A percentile compares a stretch with the other conserved stretches of the same genome.
Evolutionary conservation across 78 protist genomes (phyloP).

Genomic region (Dictyostelium firmibasis): DNA sequence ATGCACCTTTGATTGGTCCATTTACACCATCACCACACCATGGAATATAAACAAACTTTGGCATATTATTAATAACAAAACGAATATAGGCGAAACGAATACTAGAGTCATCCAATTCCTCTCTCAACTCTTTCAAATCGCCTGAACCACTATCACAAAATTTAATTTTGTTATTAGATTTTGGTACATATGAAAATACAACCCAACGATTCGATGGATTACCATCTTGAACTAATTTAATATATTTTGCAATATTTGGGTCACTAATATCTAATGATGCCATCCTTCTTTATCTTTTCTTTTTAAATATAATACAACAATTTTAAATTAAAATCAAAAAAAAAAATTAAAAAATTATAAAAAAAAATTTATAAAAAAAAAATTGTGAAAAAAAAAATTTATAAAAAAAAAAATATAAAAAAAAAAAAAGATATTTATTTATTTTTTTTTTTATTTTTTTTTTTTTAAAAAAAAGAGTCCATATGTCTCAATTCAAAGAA

Average conservation of each 20-base stretch:
- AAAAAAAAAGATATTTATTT: neutral
- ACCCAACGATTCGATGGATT: constrained; percentile 18
- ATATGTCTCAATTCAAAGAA: too few species aligned
- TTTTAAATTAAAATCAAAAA: neutral
- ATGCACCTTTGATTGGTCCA: constrained; percentile 77
- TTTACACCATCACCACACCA: constrained; percentile 85
- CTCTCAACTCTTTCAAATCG: constrained; percentile 63
- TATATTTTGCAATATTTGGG: constrained; percentile 21
- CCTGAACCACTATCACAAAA: constrained; percentile 71
- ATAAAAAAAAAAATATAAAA: neutral
- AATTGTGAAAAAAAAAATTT: neutral
- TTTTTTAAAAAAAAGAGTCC: too few species aligned
- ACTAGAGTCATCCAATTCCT: constrained; percentile 62
- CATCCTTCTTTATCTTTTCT: neutral
- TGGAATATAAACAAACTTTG: constrained; percentile 66
- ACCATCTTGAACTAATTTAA: constrained; percentile 65
- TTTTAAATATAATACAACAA: neutral
- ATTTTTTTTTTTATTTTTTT: neutral
- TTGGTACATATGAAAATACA: constrained; percentile 75
- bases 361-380: neutral
- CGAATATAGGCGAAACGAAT: constrained; percentile 73
- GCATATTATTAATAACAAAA: constrained; percentile 65
- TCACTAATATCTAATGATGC: constrained; percentile 53
- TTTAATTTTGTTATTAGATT: constrained; percentile 49
- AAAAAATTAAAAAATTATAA: neutral